Conservation (phyloP, 2,329 filamentous ascomycete species). For the Fusarium agapanthi region DNA sequence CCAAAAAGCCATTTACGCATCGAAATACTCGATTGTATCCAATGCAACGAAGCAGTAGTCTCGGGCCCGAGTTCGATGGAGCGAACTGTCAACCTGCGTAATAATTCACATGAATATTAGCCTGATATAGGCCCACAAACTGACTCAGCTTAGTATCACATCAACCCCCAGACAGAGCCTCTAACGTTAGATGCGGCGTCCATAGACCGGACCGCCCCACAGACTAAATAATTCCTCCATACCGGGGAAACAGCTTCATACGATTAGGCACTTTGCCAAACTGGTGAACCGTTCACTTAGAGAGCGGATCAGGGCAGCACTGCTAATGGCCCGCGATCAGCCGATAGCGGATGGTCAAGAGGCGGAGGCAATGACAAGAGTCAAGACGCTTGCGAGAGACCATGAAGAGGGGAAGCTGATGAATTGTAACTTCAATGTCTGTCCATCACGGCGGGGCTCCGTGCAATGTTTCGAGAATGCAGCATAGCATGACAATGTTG, state of each 20-base stretch:
- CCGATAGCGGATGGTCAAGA: conserved; percentile 3
- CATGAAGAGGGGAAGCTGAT: conserved; percentile 5
- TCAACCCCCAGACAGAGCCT: conserved; percentile 5
- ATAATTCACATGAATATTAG: background rate
- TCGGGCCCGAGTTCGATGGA: background rate
- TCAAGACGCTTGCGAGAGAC: conserved; percentile 7
- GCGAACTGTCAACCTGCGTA: background rate
- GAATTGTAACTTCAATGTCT: background rate
- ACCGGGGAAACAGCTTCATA: conserved; percentile 21
- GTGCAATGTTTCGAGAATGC: conserved; percentile 8
- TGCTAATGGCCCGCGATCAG: background rate
- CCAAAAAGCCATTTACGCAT: background rate
- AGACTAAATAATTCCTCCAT: conserved; percentile 21
- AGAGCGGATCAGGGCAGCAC: background rate
- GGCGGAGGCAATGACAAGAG: conserved; percentile 4
- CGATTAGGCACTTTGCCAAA: conserved; percentile 4
- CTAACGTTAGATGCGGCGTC: conserved; percentile 11
- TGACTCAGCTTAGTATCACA: conserved; percentile 35
- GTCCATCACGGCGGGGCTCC: conserved; percentile 6
- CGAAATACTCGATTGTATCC: background rate
- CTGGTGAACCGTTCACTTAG: background rate
- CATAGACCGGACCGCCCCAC: conserved; percentile 36
- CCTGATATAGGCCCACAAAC: background rate
- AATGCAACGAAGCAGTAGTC: background rate
- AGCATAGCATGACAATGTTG: conserved; percentile 4